These are phyloP conservation scores for Colletotrichum simmondsii DNA, from an alignment of 2,329 filamentous ascomycete species.

Conservation along the genomic window DNA sequence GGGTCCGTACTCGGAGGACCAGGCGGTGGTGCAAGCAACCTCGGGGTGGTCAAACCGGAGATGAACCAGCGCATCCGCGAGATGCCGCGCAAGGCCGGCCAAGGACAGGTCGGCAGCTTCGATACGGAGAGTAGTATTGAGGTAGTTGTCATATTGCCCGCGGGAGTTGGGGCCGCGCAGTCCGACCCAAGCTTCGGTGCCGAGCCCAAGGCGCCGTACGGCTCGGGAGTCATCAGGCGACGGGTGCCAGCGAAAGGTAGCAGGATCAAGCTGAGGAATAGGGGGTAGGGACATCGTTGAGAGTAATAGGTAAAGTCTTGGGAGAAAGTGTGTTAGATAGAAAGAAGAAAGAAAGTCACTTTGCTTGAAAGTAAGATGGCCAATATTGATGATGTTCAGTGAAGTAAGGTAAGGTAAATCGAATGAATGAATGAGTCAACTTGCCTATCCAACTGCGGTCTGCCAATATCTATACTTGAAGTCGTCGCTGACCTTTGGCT, in stretches of 20 bases:
- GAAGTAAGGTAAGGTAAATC: background rate
- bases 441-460: background rate
- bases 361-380: background rate
- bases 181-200: background rate
- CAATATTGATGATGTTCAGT: background rate
- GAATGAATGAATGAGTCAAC: background rate
- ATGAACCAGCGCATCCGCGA: background rate
- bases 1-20: background rate
- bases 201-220: background rate
- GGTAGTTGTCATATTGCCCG: background rate
- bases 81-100: background rate
- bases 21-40: background rate
- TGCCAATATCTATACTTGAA: background rate
- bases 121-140: background rate
- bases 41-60: background rate
- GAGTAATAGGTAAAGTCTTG: background rate
- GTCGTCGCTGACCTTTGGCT: background rate
- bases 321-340: background rate
- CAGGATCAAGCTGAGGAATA: background rate
- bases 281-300: background rate
- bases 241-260: background rate
- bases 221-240: background rate
- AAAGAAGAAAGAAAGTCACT: background rate
- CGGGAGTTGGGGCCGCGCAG: background rate
- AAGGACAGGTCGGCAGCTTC: background rate